Percentiles rank a stretch among this genome's conserved stretches.
Conservation (phyloP, 768 basidiomycete species). For the Termitomyces sp. region DNA sequence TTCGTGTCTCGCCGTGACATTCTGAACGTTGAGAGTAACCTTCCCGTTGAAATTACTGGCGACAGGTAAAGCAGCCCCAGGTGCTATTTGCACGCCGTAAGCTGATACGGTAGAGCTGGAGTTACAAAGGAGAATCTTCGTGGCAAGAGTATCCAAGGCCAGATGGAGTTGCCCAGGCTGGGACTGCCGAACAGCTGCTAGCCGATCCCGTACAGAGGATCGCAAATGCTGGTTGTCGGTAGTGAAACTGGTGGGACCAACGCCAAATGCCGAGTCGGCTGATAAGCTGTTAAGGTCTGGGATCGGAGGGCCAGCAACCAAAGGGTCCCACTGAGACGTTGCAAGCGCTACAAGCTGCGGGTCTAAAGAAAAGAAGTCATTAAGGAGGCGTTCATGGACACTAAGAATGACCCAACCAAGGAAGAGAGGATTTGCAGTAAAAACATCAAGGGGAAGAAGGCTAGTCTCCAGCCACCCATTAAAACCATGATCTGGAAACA, state of each 20-base stretch:
- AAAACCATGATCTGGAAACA: slow-evolving; percentile 23
- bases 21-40: slow-evolving; percentile 6
- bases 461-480: slow-evolving; percentile 26
- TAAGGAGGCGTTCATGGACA: neutral
- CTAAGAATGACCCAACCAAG: slow-evolving; percentile 12
- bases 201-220: slow-evolving; percentile 21
- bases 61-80: slow-evolving; percentile 20
- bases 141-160: slow-evolving; percentile 22
- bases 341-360: slow-evolving; percentile 18
- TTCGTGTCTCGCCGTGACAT: slow-evolving; percentile 21
- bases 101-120: slow-evolving; percentile 10
- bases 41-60: slow-evolving; percentile 23
- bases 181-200: slow-evolving; percentile 13
- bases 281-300: slow-evolving; percentile 21
- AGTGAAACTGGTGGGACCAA: slow-evolving; percentile 16
- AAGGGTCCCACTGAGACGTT: slow-evolving; percentile 10
- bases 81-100: slow-evolving; percentile 22
- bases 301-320: slow-evolving; percentile 12
- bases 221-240: slow-evolving; percentile 20
- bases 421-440: slow-evolving; percentile 17
- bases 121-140: slow-evolving; percentile 19
- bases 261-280: slow-evolving; percentile 17
- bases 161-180: slow-evolving; percentile 14
- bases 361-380: slow-evolving; percentile 12
- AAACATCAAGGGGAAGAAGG: slow-evolving; percentile 16